Percentiles rank a stretch among this genome's conserved stretches.
These are phyloP conservation scores for Sungouiella blattae DNA, from an alignment of 805 yeast genomes.

Conservation along the genomic window DNA sequence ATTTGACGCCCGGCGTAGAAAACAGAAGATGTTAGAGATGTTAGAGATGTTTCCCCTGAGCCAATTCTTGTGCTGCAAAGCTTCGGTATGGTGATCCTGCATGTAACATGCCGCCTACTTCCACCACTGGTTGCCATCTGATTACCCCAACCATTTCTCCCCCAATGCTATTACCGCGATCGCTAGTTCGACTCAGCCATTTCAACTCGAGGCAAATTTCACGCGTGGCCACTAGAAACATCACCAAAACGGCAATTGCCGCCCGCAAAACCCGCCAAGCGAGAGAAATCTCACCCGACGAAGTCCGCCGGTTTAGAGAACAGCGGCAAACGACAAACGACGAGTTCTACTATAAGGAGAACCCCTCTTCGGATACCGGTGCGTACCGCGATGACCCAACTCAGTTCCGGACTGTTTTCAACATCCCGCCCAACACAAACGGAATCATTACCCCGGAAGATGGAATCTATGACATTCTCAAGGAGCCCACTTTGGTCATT, in stretches of 20 bases:
- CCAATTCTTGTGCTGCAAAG: no score
- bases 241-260: not conserved
- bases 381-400: constrained; percentile 25
- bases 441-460: constrained; percentile 56
- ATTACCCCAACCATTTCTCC: not conserved
- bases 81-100: no score
- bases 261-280: constrained; percentile 24
- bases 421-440: constrained; percentile 39
- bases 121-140: no score
- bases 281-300: constrained; percentile 35
- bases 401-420: constrained; percentile 29
- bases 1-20: not conserved
- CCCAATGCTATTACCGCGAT: not conserved
- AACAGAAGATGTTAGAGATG: not conserved
- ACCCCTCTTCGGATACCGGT: constrained; percentile 24
- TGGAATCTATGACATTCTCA: constrained; percentile 58
- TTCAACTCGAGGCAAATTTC: not conserved
- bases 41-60: no score
- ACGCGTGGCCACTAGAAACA: not conserved
- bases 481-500: constrained; percentile 80
- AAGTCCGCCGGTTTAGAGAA: constrained; percentile 21
- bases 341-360: constrained; percentile 23
- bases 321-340: constrained; percentile 5
- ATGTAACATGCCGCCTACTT: no score
- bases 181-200: no score